These are phyloP conservation scores for Aspergillus novofumigatus DNA, from an alignment of 2,329 filamentous ascomycete species.

Conservation along the genomic window DNA sequence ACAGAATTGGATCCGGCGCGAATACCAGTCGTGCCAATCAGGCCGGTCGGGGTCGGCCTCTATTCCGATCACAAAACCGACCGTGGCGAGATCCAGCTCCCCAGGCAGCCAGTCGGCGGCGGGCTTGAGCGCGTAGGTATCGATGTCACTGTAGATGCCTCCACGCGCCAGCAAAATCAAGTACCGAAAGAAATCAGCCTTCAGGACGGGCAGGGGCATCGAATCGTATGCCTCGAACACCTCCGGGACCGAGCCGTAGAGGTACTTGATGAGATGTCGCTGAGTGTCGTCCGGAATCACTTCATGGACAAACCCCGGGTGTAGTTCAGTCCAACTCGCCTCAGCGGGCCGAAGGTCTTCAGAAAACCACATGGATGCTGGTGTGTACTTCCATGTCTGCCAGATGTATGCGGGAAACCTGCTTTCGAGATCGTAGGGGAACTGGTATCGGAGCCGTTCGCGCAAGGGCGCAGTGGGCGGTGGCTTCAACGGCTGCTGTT, in stretches of 20 bases:
- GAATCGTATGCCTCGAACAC: constrained; percentile 72
- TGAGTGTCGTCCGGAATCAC: constrained; percentile 92
- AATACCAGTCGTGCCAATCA: constrained; percentile 96
- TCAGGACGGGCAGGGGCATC: constrained; percentile 69
- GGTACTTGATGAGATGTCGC: constrained; percentile 72
- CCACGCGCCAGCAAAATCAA: constrained; percentile 71
- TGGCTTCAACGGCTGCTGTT: constrained; percentile 56
- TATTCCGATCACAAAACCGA: constrained; percentile 89
- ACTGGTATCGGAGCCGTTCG: constrained; percentile 84
- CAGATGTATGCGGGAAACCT: constrained; percentile 98
- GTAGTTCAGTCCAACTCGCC: constrained; percentile 80
- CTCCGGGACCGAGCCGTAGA: constrained; percentile 79
- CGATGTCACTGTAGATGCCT: constrained; percentile 86
- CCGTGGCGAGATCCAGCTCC: constrained; percentile 67
- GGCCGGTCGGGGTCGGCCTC: constrained; percentile 91
- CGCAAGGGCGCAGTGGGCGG: constrained; percentile 67
- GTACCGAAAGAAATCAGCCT: constrained; percentile 75
- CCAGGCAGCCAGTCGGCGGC: constrained; percentile 83
- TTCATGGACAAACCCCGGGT: constrained; percentile 92
- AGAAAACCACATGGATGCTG: constrained; percentile 69
- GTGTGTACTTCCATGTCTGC: constrained; percentile 96
- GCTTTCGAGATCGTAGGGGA: constrained; percentile 80
- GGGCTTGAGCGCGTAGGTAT: constrained; percentile 78
- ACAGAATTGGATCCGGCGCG: constrained; percentile 92
- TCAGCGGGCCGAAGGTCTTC: constrained; percentile 75